These are phyloP conservation scores for Barnettozyma populi DNA, from an alignment of 805 yeast genomes.

Conservation along the genomic window DNA sequence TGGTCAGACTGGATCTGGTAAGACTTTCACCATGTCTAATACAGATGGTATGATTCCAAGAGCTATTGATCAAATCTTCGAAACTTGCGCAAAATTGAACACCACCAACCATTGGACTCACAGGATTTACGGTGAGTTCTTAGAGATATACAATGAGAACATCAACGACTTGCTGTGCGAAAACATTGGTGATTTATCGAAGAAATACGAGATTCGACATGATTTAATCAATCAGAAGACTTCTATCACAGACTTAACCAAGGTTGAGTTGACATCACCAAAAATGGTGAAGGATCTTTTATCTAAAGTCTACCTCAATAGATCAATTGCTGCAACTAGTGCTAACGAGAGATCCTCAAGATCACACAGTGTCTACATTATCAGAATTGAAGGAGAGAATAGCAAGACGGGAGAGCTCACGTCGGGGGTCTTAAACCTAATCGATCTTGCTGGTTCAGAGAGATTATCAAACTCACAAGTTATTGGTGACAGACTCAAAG, in stretches of 20 bases:
- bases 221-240: slow-evolving; percentile 52
- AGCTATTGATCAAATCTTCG: slow-evolving; percentile 67
- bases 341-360: slow-evolving; percentile 84
- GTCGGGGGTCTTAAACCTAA: slow-evolving; percentile 65
- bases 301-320: slow-evolving; percentile 47
- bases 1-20: slow-evolving; percentile 97
- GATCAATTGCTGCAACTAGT: slow-evolving; percentile 78
- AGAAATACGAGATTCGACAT: slow-evolving; percentile 68
- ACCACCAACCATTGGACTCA: slow-evolving; percentile 56
- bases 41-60: slow-evolving; percentile 77
- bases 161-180: slow-evolving; percentile 58
- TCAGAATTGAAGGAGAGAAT: slow-evolving; percentile 55
- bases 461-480: slow-evolving; percentile 70
- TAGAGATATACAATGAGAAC: slow-evolving; percentile 86
- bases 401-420: slow-evolving; percentile 39
- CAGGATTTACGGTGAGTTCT: slow-evolving; percentile 61
- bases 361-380: slow-evolving; percentile 78
- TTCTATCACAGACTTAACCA: slow-evolving; percentile 52
- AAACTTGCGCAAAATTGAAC: slow-evolving; percentile 41
- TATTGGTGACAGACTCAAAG: slow-evolving; percentile 73
- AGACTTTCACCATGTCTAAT: slow-evolving; percentile 84
- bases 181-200: slow-evolving; percentile 13
- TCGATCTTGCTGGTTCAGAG: slow-evolving; percentile 95
- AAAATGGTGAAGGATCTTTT: slow-evolving; percentile 47
- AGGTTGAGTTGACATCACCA: slow-evolving; percentile 40